Conservation (phyloP, 345 rosid genomes). For the Brassica napus region DNA sequence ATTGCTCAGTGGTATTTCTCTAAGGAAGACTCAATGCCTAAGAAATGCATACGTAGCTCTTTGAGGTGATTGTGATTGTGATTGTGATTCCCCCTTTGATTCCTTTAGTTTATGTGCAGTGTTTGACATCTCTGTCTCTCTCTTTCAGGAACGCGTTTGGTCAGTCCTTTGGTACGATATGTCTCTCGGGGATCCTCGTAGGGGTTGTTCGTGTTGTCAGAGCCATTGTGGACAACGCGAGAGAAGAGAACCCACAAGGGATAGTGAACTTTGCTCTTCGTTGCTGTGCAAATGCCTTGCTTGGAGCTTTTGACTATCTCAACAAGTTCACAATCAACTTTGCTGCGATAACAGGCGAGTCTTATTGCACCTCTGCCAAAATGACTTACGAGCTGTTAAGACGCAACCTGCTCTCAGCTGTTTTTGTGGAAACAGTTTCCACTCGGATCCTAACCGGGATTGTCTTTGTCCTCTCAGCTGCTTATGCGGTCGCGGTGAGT, state of each 20-base stretch:
- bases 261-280: constrained; percentile 59
- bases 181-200: constrained; percentile 84
- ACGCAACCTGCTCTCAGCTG: constrained; percentile 90
- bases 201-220: constrained; percentile 73
- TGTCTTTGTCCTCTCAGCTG: constrained; percentile 68
- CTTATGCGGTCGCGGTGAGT: constrained; percentile 76
- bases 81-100: background rate
- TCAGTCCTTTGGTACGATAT: constrained; percentile 81
- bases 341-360: constrained; percentile 88
- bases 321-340: constrained; percentile 95
- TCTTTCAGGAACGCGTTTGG: constrained; percentile 81
- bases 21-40: constrained; percentile 68
- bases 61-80: constrained; percentile 63
- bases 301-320: constrained; percentile 70
- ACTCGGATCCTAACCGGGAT: constrained; percentile 75
- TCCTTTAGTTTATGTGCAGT: background rate
- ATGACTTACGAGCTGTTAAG: constrained; percentile 88
- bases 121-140: background rate
- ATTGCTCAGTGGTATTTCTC: constrained; percentile 89
- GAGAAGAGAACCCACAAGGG: constrained; percentile 70
- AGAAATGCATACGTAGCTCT: constrained; percentile 67
- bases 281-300: constrained; percentile 62
- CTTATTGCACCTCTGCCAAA: constrained; percentile 82
- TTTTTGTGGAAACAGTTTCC: constrained; percentile 83
- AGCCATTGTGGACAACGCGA: constrained; percentile 75